Conservation (phyloP, 805 yeast species). For the Nakazawaea laoshanensis region DNA sequence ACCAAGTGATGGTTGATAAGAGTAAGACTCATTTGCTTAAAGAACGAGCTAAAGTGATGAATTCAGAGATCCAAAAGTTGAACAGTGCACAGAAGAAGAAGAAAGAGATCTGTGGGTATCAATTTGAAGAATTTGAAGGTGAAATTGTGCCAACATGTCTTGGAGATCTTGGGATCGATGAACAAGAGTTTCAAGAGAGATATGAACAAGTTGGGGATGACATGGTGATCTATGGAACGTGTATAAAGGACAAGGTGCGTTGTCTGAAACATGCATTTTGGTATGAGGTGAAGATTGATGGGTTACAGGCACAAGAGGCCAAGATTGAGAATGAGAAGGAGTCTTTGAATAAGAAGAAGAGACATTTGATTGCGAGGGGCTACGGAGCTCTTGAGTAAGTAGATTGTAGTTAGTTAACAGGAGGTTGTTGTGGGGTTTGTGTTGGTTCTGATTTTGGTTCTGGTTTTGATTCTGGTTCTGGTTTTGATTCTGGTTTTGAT, state of each 20-base stretch:
- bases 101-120: constrained; percentile 48
- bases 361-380: constrained; percentile 11
- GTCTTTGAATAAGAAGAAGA: constrained; percentile 27
- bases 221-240: constrained; percentile 19
- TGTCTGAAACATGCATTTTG: constrained; percentile 41
- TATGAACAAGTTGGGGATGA: constrained; percentile 10
- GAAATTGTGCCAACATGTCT: neutral
- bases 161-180: constrained; percentile 12
- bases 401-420: too few relatives aligned
- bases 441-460: too few relatives aligned
- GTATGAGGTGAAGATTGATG: constrained; percentile 24
- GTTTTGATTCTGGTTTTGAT: too few relatives aligned
- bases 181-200: constrained; percentile 16
- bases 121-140: constrained; percentile 13
- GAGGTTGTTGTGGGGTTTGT: too few relatives aligned
- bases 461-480: too few relatives aligned
- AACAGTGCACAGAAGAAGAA: constrained; percentile 18
- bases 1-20: constrained; percentile 12
- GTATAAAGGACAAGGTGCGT: constrained; percentile 46
- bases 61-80: constrained; percentile 12
- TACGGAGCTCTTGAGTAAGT: constrained; percentile 8
- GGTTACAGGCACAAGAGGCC: constrained; percentile 14
- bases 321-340: constrained; percentile 20
- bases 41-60: constrained; percentile 21
- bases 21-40: constrained; percentile 20